These are phyloP conservation scores for Diaporthe sp. DNA, from an alignment of 2,329 filamentous ascomycete genomes.

Conservation along the genomic window DNA sequence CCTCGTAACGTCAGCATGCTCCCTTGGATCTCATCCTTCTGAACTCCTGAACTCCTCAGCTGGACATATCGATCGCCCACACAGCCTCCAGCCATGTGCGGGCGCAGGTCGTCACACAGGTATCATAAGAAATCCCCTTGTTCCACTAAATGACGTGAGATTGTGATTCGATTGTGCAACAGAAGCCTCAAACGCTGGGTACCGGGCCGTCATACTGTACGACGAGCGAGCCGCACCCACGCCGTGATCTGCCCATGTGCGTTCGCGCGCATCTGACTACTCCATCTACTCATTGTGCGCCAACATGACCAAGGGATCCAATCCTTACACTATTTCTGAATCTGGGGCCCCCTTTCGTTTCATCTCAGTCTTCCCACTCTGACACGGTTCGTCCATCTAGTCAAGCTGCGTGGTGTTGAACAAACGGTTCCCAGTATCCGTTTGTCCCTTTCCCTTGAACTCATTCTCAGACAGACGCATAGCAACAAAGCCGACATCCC, in stretches of 20 bases:
- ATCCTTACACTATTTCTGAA: not conserved
- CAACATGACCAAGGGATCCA: too few species aligned
- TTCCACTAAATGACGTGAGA: not conserved
- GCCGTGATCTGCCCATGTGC: not conserved
- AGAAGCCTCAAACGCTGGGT: not conserved
- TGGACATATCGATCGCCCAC: not conserved
- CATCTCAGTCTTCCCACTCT: not conserved
- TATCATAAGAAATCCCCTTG: not conserved
- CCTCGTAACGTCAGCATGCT: conserved; percentile 4
- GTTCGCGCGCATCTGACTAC: not conserved
- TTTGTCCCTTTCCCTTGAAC: conserved; percentile 64
- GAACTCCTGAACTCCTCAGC: not conserved
- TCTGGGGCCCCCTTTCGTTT: not conserved
- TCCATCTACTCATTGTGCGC: too few species aligned
- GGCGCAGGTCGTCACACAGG: not conserved
- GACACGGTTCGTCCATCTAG: conserved; percentile 36
- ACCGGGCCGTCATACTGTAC: not conserved
- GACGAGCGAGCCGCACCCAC: not conserved
- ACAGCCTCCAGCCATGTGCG: not conserved
- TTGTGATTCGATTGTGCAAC: not conserved
- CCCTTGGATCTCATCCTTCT: not conserved
- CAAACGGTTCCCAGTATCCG: conserved; percentile 71
- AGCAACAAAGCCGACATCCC: conserved; percentile 60
- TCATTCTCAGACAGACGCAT: conserved; percentile 70
- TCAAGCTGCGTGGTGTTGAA: conserved; percentile 69